These are phyloP conservation scores for Suillus occidentalis DNA, from an alignment of 768 basidiomycete genomes.

Conservation along the genomic window DNA sequence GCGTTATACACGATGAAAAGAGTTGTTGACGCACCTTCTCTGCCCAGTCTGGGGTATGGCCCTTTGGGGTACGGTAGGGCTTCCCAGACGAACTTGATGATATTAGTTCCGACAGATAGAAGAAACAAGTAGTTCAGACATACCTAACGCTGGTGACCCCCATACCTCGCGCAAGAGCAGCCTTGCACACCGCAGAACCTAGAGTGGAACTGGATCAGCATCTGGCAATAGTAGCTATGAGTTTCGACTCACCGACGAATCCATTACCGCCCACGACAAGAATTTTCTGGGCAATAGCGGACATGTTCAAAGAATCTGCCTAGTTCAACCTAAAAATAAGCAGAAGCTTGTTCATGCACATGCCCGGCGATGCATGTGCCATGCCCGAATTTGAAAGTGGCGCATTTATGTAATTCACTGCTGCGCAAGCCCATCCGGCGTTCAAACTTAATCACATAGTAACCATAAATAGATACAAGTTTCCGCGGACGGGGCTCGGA, in stretches of 20 bases:
- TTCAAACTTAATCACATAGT: no score
- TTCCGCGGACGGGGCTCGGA: no score
- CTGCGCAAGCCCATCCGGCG: no score
- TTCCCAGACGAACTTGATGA: slow-evolving; percentile 83
- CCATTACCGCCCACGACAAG: slow-evolving; percentile 97
- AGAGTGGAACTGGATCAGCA: slow-evolving; percentile 3
- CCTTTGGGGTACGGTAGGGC: slow-evolving; percentile 83
- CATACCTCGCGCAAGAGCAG: slow-evolving; percentile 82
- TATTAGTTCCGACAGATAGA: no score
- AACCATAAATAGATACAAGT: no score
- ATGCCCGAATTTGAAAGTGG: no score
- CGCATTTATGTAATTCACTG: no score
- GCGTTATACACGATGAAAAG: neutral
- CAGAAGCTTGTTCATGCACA: no score
- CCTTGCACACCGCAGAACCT: slow-evolving; percentile 93
- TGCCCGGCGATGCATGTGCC: no score
- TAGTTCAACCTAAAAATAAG: no score
- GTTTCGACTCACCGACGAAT: slow-evolving; percentile 68
- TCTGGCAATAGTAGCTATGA: neutral
- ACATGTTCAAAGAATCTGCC: neutral
- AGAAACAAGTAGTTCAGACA: neutral
- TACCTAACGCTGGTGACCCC: slow-evolving; percentile 90
- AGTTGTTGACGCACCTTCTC: slow-evolving; percentile 50
- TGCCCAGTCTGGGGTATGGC: slow-evolving; percentile 89
- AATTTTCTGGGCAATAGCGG: slow-evolving; percentile 50